Evolutionary conservation across 1,284 basidiomycete species (phyloP).

Genomic region (Retiboletus flavoniger): DNA sequence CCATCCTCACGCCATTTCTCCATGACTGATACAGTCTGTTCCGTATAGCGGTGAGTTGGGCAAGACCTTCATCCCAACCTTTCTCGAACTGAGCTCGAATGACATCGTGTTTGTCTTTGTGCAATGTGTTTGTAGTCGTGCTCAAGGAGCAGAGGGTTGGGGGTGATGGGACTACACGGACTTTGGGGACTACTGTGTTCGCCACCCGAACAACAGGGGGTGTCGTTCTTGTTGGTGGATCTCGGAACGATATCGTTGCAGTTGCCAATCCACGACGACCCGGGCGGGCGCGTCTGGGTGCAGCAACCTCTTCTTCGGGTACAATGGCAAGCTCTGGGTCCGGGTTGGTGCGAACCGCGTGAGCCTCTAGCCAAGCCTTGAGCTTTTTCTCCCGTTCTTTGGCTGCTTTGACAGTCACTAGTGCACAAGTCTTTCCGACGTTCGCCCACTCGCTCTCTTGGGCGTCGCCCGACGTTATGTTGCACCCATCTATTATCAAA

Average conservation of each 20-base stretch:
- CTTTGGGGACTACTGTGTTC: conserved; percentile 24
- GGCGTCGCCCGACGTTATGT: conserved; percentile 40
- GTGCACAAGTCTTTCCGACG: conserved; percentile 55
- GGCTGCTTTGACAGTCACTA: conserved; percentile 51
- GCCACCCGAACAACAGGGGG: conserved; percentile 4
- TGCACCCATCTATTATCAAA: conserved; percentile 56
- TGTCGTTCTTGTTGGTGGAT: conserved; percentile 17
- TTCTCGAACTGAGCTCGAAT: conserved; percentile 51
- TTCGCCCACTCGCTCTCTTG: conserved; percentile 51
- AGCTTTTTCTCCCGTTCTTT: conserved; percentile 59
- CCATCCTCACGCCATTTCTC: conserved; percentile 44
- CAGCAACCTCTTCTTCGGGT: conserved; percentile 2
- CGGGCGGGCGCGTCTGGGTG: conserved; percentile 28
- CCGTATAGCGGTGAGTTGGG: conserved; percentile 44
- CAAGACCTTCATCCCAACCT: conserved; percentile 60
- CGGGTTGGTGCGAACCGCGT: conserved; percentile 1
- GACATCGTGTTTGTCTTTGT: conserved; percentile 35
- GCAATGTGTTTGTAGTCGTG: conserved; percentile 36
- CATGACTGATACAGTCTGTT: conserved; percentile 46
- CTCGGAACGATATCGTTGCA: conserved; percentile 55
- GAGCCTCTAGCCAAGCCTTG: conserved; percentile 48
- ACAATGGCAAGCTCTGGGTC: not conserved
- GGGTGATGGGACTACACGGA: conserved; percentile 45
- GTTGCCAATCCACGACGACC: conserved; percentile 55
- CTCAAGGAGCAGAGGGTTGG: conserved; percentile 43